These are phyloP conservation scores for Sphagnum tenellum DNA, from an alignment of 225 moss, liverwort and hornwort genomes.

Conservation along the genomic window DNA sequence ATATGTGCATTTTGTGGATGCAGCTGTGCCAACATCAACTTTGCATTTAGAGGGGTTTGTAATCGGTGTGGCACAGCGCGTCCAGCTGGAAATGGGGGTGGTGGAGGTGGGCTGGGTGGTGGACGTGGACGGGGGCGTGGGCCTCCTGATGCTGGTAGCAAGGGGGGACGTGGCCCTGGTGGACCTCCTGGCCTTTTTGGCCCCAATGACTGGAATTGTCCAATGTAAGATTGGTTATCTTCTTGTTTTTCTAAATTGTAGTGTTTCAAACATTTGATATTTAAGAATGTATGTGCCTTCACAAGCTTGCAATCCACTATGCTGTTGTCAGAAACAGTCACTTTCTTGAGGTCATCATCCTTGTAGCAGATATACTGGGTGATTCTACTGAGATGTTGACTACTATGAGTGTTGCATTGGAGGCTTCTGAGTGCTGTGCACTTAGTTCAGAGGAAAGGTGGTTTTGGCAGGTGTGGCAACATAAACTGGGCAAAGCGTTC, in stretches of 20 bases:
- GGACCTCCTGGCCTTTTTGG: conserved; percentile 77
- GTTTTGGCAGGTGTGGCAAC: conserved; percentile 66
- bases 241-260: too few relatives aligned
- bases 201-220: conserved; percentile 94
- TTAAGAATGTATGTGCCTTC: too few relatives aligned
- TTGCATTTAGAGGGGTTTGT: conserved; percentile 82
- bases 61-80: conserved; percentile 77
- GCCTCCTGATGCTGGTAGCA: conserved; percentile 23
- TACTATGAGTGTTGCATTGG: too few relatives aligned
- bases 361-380: too few relatives aligned
- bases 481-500: conserved; percentile 90
- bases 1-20: conserved; percentile 3
- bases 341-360: too few relatives aligned
- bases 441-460: not conserved
- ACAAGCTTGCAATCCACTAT: too few relatives aligned
- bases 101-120: conserved; percentile 43
- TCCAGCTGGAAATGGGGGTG: conserved; percentile 53
- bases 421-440: too few relatives aligned
- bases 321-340: too few relatives aligned
- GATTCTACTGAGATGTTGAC: too few relatives aligned
- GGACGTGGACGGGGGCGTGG: conserved; percentile 68
- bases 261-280: too few relatives aligned
- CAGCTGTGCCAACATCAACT: conserved; percentile 86
- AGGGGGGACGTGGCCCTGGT: conserved; percentile 62
- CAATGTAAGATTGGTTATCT: conserved; percentile 36